Percentiles rank a stretch among this genome's conserved stretches.
Conservation (phyloP, 495 filamentous ascomycete genomes). For the Alectoria sarmentosa region DNA sequence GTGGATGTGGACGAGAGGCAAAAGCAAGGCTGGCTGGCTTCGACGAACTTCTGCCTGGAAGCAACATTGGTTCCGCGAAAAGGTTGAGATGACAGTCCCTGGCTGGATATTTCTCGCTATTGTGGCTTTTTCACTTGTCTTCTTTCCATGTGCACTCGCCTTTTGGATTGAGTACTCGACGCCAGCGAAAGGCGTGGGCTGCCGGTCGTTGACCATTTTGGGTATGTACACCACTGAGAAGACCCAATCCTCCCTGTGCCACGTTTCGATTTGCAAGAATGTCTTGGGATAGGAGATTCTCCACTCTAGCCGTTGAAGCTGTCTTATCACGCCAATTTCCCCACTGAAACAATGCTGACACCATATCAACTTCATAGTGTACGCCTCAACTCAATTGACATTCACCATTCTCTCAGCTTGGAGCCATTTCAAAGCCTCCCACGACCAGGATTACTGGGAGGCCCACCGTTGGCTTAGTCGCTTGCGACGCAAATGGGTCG, state of each 20-base stretch:
- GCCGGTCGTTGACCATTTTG: conserved; percentile 36
- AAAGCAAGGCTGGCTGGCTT: conserved; percentile 25
- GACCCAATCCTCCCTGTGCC: not conserved
- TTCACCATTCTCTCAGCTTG: conserved; percentile 33
- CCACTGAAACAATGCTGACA: not conserved
- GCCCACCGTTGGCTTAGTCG: conserved; percentile 19
- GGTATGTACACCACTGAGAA: not conserved
- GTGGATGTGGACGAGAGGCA: conserved; percentile 31
- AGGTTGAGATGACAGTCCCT: conserved; percentile 23
- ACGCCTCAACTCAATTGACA: conserved; percentile 33
- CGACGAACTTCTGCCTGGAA: conserved; percentile 19
- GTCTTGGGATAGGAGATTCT: not conserved
- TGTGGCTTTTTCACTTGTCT: conserved; percentile 26
- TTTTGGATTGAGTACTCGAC: conserved; percentile 38
- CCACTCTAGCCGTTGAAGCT: not conserved
- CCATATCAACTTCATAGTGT: conserved; percentile 21
- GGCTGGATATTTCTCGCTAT: conserved; percentile 31
- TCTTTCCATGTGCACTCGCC: conserved; percentile 34
- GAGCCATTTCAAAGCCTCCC: conserved; percentile 19
- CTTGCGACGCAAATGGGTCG: conserved; percentile 23
- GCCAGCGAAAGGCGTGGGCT: conserved; percentile 36
- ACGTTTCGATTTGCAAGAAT: not conserved
- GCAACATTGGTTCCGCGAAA: conserved; percentile 17
- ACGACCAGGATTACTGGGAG: conserved; percentile 12
- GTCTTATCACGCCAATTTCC: not conserved